Evolutionary conservation across 805 yeast species (phyloP).

Genomic region (Lipomyces sp.): DNA sequence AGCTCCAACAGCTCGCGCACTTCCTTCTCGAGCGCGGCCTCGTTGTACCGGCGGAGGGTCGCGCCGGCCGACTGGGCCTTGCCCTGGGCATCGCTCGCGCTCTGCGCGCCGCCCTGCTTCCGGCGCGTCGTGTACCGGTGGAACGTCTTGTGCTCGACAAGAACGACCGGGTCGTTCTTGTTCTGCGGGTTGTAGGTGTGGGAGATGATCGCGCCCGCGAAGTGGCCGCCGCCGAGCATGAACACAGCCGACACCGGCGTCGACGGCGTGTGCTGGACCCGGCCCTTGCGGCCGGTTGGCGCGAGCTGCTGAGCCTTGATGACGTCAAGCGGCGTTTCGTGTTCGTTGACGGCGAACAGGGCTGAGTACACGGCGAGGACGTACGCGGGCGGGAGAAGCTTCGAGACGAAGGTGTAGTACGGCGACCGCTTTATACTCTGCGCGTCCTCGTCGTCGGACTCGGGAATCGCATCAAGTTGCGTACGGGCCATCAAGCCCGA

Average conservation of each 20-base stretch:
- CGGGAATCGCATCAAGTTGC: no score
- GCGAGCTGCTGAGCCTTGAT: slow-evolving; percentile 49
- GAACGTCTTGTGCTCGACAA: slow-evolving; percentile 76
- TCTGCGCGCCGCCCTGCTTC: slow-evolving; percentile 96
- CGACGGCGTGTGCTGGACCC: slow-evolving; percentile 26
- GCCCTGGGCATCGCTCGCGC: slow-evolving; percentile 88
- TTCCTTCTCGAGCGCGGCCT: slow-evolving; percentile 74
- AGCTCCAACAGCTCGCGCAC: slow-evolving; percentile 60
- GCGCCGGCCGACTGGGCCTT: slow-evolving; percentile 97
- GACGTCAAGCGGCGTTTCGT: slow-evolving; percentile 46
- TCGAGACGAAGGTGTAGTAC: slow-evolving; percentile 12
- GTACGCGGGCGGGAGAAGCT: slow-evolving; percentile 11
- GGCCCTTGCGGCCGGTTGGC: slow-evolving; percentile 37
- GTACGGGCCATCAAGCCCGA: no score
- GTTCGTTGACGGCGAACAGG: slow-evolving; percentile 34
- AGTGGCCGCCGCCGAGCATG: slow-evolving; percentile 97
- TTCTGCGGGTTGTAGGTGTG: slow-evolving; percentile 55
- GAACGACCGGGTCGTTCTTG: slow-evolving; percentile 59
- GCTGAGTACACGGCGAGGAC: slow-evolving; percentile 24
- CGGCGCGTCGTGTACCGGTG: slow-evolving; percentile 95
- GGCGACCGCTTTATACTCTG: slow-evolving; percentile 23
- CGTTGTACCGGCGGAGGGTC: slow-evolving; percentile 81
- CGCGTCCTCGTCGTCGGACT: slow-evolving; percentile 31
- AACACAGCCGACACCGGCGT: slow-evolving; percentile 60
- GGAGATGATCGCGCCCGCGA: slow-evolving; percentile 89